Conservation (phyloP, 352 stramenopile genomes). For the Peronospora farinosa region DNA sequence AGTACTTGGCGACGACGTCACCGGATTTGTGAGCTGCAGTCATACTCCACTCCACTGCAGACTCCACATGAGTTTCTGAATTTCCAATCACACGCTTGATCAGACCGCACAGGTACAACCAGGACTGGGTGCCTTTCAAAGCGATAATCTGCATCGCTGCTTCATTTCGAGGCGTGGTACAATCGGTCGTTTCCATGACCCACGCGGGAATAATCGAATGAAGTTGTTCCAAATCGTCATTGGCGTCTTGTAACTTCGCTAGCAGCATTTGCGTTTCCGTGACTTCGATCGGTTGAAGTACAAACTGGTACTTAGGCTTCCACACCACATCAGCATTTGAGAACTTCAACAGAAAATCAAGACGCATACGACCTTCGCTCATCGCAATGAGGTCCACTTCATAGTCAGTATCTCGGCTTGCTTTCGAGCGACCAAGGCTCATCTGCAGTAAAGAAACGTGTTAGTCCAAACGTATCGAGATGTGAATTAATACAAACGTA, state of each 20-base stretch:
- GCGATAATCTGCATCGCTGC: conserved; percentile 12
- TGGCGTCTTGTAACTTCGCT: conserved; percentile 22
- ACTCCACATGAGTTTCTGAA: conserved; percentile 4
- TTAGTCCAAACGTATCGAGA: not conserved
- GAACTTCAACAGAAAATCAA: conserved; percentile 21
- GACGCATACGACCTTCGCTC: conserved; percentile 21
- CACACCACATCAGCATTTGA: conserved; percentile 19
- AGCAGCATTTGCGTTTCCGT: conserved; percentile 25
- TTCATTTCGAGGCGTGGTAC: conserved; percentile 1
- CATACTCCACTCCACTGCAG: conserved; percentile 4
- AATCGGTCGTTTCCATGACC: conserved; percentile 6
- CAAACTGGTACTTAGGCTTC: conserved; percentile 29
- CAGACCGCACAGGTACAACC: conserved; percentile 17
- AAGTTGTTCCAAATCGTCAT: conserved; percentile 21
- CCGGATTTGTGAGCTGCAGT: not conserved
- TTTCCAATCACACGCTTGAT: conserved; percentile 10
- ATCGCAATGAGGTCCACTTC: conserved; percentile 25
- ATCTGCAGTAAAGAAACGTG: conserved; percentile 7
- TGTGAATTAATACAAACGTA: not conserved
- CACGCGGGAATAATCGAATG: conserved; percentile 23
- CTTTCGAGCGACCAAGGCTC: conserved; percentile 6
- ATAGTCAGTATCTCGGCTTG: conserved; percentile 5
- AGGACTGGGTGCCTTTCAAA: conserved; percentile 16
- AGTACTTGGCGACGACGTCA: conserved; percentile 9
- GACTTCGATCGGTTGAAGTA: conserved; percentile 24